These are phyloP conservation scores for Sparassis latifolia DNA, from an alignment of 1,284 basidiomycete species.

Conservation along the genomic window DNA sequence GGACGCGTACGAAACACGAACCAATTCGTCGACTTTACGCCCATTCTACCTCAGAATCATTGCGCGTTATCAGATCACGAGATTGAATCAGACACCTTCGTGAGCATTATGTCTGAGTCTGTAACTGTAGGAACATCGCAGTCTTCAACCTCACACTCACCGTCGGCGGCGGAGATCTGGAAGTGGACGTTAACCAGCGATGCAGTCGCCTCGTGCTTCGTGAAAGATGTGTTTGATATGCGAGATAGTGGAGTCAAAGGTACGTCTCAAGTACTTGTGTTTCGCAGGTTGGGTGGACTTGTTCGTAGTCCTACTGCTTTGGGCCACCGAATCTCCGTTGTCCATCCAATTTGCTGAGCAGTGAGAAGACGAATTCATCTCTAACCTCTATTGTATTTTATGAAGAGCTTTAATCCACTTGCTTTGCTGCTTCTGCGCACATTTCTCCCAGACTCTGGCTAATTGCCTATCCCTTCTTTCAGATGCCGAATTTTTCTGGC, in stretches of 20 bases:
- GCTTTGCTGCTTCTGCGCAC: background rate
- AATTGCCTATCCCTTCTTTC: background rate
- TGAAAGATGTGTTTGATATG: slow-evolving; percentile 54
- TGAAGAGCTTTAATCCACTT: background rate
- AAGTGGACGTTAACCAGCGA: slow-evolving; percentile 59
- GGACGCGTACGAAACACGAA: too few species aligned
- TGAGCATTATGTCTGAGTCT: too few species aligned
- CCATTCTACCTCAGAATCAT: too few species aligned
- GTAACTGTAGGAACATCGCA: too few species aligned
- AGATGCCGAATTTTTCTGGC: slow-evolving; percentile 55
- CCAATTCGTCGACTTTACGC: too few species aligned
- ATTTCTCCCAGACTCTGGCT: background rate
- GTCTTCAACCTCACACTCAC: too few species aligned
- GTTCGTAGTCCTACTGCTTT: background rate
- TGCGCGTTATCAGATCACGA: too few species aligned
- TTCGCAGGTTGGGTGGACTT: background rate
- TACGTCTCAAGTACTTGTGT: slow-evolving; percentile 10
- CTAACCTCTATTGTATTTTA: too few species aligned
- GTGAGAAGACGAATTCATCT: too few species aligned
- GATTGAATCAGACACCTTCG: too few species aligned
- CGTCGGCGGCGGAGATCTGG: slow-evolving; percentile 26
- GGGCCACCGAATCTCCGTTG: background rate
- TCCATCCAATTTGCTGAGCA: too few species aligned
- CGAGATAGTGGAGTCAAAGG: slow-evolving; percentile 34
- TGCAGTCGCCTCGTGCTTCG: slow-evolving; percentile 55